Base-by-base conservation (phyloP, 2,329 filamentous ascomycete genomes). In the Pezicula carpinea region DNA sequence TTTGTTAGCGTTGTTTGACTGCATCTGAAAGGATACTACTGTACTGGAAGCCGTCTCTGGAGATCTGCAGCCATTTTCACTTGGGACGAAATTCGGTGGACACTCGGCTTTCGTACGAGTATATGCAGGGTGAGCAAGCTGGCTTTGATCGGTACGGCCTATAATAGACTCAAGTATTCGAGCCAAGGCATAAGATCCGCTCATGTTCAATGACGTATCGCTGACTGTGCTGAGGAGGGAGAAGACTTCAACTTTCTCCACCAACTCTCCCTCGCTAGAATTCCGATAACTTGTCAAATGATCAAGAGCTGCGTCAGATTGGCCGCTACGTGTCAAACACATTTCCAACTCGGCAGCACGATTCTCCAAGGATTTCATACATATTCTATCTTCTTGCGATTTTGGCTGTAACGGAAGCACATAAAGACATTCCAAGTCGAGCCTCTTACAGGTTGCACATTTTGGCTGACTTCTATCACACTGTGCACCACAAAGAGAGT, bases 281-380 rank as follows among this genome's bases (percentile, higher is more conserved):
- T n/a, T 33, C 10, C 17, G 15, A 32, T 31, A 19, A 8, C 31
- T 18, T 10, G 40, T 44, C 40, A 39, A 52, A 38, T 52, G 50
- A 26, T 52, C 50, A 32, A 47, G 26, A 21, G 43, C 43, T 11
- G 45, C 49, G 23, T 32, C 45, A 8, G n/a, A 19, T 22, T 51
- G 22, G 2, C 46, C 49, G 15, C 32, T 22, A 19, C 32, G 39
- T 6, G 45, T 29, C 11, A 48, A 22, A 13, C 43, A 21, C 21
- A 38, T 49, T 31, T 52, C 50, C 6, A 52, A 26, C 41, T 52
- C 50, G 17, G 50, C 50, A 6, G 49, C 47, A 7, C 50, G 50
- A 18, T 52, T 47, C 36, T 52, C 46, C 14, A 52, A 31, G 4
- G 50, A 47, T 19, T 49, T 52, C 43, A 52, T 52, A 23, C 49